Percentiles rank a stretch among this genome's conserved stretches.
phyloP scores from a whole-genome alignment of 441 rosid species.

The Breynia disticha region DNA sequence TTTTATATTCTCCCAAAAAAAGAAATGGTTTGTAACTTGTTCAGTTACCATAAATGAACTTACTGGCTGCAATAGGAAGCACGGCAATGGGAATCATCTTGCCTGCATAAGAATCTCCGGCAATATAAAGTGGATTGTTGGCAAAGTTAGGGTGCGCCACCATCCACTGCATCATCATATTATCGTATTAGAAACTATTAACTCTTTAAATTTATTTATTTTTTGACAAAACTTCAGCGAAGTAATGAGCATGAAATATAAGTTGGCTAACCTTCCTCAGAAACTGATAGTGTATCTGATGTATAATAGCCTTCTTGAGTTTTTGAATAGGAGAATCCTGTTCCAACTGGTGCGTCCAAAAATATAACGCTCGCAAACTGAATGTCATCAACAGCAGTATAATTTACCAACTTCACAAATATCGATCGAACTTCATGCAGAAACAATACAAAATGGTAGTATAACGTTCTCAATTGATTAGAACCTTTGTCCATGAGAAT shows the following conservation, averaged over 20 bases:
- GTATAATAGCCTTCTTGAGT: background rate
- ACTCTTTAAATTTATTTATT: too few relatives aligned
- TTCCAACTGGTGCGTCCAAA: background rate
- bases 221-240: too few relatives aligned
- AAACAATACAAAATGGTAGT: too few relatives aligned
- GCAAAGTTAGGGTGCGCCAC: background rate
- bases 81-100: background rate
- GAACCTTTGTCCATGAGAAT: background rate
- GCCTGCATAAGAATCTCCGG: background rate
- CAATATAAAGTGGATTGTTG: background rate
- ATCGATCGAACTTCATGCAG: too few relatives aligned
- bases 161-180: background rate
- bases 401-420: too few relatives aligned
- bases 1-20: too few relatives aligned
- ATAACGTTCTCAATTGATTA: too few relatives aligned
- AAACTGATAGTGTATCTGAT: too few relatives aligned
- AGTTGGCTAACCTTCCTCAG: too few relatives aligned
- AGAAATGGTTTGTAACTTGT: too few relatives aligned
- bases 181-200: too few relatives aligned
- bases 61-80: background rate
- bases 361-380: constrained; percentile 2
- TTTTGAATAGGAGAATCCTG: background rate
- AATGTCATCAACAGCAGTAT: background rate
- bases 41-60: background rate
- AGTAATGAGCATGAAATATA: too few relatives aligned